These are phyloP conservation scores for Paradendryphiella salina DNA, from an alignment of 2,329 filamentous ascomycete species.

Conservation along the genomic window DNA sequence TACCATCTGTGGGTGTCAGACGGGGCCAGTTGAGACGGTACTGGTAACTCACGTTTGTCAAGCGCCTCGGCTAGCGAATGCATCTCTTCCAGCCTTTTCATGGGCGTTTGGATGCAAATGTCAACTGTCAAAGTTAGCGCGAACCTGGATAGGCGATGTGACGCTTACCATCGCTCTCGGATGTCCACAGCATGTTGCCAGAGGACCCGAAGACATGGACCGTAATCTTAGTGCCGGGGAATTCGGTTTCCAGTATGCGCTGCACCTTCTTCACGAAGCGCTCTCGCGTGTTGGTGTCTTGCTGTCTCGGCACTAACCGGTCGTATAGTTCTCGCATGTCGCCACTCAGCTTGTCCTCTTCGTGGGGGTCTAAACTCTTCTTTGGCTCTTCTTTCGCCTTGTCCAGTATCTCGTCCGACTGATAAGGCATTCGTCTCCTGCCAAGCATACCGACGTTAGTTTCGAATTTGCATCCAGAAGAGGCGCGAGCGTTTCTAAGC, in stretches of 20 bases:
- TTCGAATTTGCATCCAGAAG: slow-evolving; percentile 79
- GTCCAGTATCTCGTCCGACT: slow-evolving; percentile 79
- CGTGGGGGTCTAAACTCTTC: slow-evolving; percentile 46
- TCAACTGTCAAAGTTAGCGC: slow-evolving; percentile 68
- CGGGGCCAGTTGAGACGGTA: neutral
- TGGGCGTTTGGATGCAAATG: slow-evolving; percentile 92
- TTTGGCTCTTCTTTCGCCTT: slow-evolving; percentile 70
- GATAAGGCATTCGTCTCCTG: slow-evolving; percentile 88
- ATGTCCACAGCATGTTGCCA: slow-evolving; percentile 90
- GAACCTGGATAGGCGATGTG: neutral
- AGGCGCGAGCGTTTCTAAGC: slow-evolving; percentile 62
- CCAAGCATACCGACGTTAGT: slow-evolving; percentile 75
- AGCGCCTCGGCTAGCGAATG: slow-evolving; percentile 88
- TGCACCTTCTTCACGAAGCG: slow-evolving; percentile 86
- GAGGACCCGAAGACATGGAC: slow-evolving; percentile 98
- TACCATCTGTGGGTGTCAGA: slow-evolving; percentile 70
- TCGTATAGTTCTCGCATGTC: slow-evolving; percentile 88
- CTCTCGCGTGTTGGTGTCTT: slow-evolving; percentile 74
- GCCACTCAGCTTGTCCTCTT: slow-evolving; percentile 63
- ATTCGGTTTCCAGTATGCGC: slow-evolving; percentile 83
- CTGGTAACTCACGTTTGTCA: slow-evolving; percentile 70
- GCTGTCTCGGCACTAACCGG: slow-evolving; percentile 76
- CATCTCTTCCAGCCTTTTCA: slow-evolving; percentile 84
- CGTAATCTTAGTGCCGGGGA: slow-evolving; percentile 86
- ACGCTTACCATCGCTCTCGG: slow-evolving; percentile 85